A percentile compares a stretch with the other conserved stretches of the same genome.
Conservation (phyloP, 1,139 yeast species). For the Candida labiduridarum region DNA sequence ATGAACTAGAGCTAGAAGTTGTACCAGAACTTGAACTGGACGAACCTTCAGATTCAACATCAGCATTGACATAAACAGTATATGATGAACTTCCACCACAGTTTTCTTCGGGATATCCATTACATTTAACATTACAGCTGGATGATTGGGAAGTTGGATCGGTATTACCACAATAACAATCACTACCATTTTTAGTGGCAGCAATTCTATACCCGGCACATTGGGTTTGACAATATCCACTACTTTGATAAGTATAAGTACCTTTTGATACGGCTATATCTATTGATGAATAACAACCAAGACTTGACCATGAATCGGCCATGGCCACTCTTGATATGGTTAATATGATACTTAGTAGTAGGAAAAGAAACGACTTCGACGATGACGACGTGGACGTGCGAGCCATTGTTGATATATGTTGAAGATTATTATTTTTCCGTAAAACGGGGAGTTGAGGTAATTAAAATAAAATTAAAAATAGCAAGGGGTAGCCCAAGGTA, state of each 20-base stretch:
- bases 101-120: slow-evolving; percentile 56
- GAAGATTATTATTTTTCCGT: background rate
- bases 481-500: background rate
- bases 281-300: slow-evolving; percentile 39
- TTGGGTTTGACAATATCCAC: slow-evolving; percentile 49
- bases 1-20: slow-evolving; percentile 12
- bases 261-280: slow-evolving; percentile 30
- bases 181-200: slow-evolving; percentile 54
- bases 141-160: slow-evolving; percentile 39
- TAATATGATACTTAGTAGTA: slow-evolving; percentile 2
- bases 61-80: slow-evolving; percentile 46
- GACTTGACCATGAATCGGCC: slow-evolving; percentile 20
- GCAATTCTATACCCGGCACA: slow-evolving; percentile 52
- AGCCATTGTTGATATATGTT: background rate
- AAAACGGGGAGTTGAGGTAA: background rate
- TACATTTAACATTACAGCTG: slow-evolving; percentile 53
- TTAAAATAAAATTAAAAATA: background rate
- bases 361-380: slow-evolving; percentile 6
- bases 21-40: slow-evolving; percentile 13
- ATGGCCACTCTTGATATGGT: background rate
- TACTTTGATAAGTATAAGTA: slow-evolving; percentile 49
- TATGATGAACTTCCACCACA: slow-evolving; percentile 65
- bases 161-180: slow-evolving; percentile 63
- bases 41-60: slow-evolving; percentile 24
- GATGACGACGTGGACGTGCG: background rate